Evolutionary conservation across 495 filamentous ascomycete species (phyloP), one percentile per base, ranked within the genome.

Genomic region (Aspergillus leporis): DNA sequence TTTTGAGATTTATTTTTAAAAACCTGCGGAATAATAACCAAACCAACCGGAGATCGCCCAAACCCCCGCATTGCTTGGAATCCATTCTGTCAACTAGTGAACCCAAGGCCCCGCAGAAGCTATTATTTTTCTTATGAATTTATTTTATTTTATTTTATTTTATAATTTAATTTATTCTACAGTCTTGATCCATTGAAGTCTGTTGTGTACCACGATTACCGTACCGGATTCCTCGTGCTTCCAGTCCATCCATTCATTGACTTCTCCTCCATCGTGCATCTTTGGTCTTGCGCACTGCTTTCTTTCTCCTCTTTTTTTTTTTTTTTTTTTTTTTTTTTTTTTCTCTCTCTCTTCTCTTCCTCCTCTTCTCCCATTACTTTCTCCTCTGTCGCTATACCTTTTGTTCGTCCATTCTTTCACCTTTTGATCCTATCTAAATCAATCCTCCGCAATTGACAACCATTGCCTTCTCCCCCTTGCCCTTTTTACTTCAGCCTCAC

Each of bases 361-460:
- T 54, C 47, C 43, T 36, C 50, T 38, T 52, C 51, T 40, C 34
- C 51, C 40, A 38, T 38, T 53, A 18, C 54, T 51, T 46, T 64
- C 38, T 5, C 28, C 43, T 30, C 43, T 58, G 50, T 58, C 55
- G 51, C 30, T 43, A 30, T 55, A 40, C 45, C 38, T 51, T 55
- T 28, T 34, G 57, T 60, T 45, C 55, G 51, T 48, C 28, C 53
- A 22, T 13, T 53, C 22, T 56, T 49, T 38, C 25, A 41, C 30
- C 45, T 21, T 36, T 12, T 57, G 5, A n/a, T 47, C 19, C 43
- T 41, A 53, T 61, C 63, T 53, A 51, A 51, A 54, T 58, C 60
- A 23, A 47, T 55, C 62, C 65, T 66, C 62, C 56, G 58, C 64
- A 65, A 62, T 58, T 61, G 56, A 61, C 59, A 59, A 47, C 43